phyloP scores from a whole-genome alignment of 805 yeast genomes.

The Saturnispora serradocipensis region DNA sequence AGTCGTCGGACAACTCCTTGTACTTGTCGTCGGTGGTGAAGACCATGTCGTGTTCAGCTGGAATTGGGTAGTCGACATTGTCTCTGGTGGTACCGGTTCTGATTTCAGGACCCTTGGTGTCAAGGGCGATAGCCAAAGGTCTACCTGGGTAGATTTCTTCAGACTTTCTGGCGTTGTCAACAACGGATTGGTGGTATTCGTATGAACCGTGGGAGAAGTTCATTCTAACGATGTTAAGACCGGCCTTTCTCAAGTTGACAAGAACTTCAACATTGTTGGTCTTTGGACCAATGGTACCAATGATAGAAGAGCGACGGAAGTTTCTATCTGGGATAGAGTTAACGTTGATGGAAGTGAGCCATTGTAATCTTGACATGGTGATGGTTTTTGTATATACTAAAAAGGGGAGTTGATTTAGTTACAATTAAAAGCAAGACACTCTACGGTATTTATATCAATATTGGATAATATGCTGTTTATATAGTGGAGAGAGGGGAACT shows the following conservation, averaged over 20 bases:
- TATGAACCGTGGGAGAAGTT: slow-evolving; percentile 98
- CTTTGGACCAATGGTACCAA: slow-evolving; percentile 98
- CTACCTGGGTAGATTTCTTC: slow-evolving; percentile 87
- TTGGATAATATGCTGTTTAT: neutral
- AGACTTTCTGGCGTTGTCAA: slow-evolving; percentile 94
- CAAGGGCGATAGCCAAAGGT: slow-evolving; percentile 96
- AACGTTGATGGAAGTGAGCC: slow-evolving; percentile 77
- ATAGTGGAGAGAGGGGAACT: neutral
- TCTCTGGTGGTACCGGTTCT: slow-evolving; percentile 93
- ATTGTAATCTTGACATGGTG: slow-evolving; percentile 45
- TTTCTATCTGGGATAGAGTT: slow-evolving; percentile 65
- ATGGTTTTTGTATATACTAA: neutral
- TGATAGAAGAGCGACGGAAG: slow-evolving; percentile 90
- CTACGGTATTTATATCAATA: neutral
- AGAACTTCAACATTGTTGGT: slow-evolving; percentile 83
- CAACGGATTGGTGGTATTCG: slow-evolving; percentile 94
- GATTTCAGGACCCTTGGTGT: slow-evolving; percentile 99
- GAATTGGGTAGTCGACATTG: slow-evolving; percentile 73
- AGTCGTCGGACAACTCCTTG: slow-evolving; percentile 63
- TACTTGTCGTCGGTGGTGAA: slow-evolving; percentile 86
- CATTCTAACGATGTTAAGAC: slow-evolving; percentile 96
- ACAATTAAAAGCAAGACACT: neutral
- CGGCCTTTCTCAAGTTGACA: slow-evolving; percentile 88
- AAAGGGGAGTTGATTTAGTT: neutral
- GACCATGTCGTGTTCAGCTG: slow-evolving; percentile 80